Evolutionary conservation across 108 stramenopile species (phyloP), one percentile per base, ranked within the genome.

Genomic region (Nannochloropsis salina): DNA sequence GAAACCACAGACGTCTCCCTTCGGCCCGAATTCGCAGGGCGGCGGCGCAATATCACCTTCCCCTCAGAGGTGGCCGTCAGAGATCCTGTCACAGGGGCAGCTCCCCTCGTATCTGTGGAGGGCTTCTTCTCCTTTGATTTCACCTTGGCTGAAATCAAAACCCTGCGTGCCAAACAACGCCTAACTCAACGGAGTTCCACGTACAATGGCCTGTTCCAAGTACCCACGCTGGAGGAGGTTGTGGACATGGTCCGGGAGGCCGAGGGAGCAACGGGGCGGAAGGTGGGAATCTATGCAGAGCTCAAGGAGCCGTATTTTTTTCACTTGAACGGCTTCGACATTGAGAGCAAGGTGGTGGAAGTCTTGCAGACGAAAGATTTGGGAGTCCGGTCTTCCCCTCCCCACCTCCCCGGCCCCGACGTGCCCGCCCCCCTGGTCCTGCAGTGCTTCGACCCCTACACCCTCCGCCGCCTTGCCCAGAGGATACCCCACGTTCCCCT

Each of bases 61-160:
- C 88, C 81, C 31, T 81, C 81, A 5, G 41, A 12, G 3, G 41
- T 81, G 86, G 45, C 10, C 42, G 21, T 15, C 82, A 84, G 51
- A 12, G 89, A 47, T 11, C 41, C 44, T 85, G 51, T 82, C 18
- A 85, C 44, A 21, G 80, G 42, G 2, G 86, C 61, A 9, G 87
- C 87, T 12, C 44, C 82, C 44, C 44, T 74, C 91, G 42, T 81
- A 44, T 74, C 61, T 2, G 61, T 74, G 20, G 84, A 84, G 80
- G 91, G 92, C 1, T 95, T 93, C 84, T 94, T 92, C 85, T 91
- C 90, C 80, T 89, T 88, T 83, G 92, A 94, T 61, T 95, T 95
- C 91, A 90, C 92, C 9, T 84, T 89, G 43, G 89, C 86, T 1
- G 94, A 95, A 85, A 86, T 95, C 11, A 86, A 93, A 84, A 31